Base-by-base conservation (phyloP, 2,329 filamentous ascomycete genomes). In the Juglanconis sp. region DNA sequence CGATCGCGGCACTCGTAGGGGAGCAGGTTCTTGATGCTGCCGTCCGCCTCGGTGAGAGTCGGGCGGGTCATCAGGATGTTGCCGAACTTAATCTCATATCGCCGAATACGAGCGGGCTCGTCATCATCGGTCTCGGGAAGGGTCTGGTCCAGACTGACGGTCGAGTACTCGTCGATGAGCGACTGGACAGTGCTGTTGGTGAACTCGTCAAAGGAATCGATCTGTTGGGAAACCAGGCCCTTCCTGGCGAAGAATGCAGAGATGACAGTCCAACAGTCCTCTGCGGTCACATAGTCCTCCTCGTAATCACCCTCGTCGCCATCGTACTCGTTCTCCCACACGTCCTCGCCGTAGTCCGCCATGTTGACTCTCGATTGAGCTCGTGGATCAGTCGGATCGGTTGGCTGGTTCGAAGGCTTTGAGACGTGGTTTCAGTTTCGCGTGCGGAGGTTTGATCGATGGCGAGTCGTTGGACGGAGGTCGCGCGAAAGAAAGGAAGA, bases 201-300 rank as follows among this genome's bases (percentile, higher is more conserved):
- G 71, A 99, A 99, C 73, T 98, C 93, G 77, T 99, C 92, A 77
- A 96, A 99, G 0, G 96, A 99, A 74, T 98, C 94, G 64, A 98
- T 88, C 79, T 99, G 95, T 77, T 99, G 94, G 15, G 95, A 96
- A 30, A 96, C 95, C 36, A 99, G 84, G 70, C 95, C 94, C 77
- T 98, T 99, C 64, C 87, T 85, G 68, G 97, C 92, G 78, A 99
- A 99, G 81, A 97, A 98, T 9, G 95, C 90, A 59, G 91, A 92
- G 73, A 99, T 98, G 71, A 98, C 94, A 66, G 90, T 90, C 95
- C 96, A 99, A 81, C 92, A 97, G 77, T 99, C 96, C 79, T 98
- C 95, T 63, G 93, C 91, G 32, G 93, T 96, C 78, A 98, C 96
- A 68, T 81, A 81, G 62, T 82, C 78, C 64, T 87, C 85, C 40